A percentile compares a stretch with the other conserved stretches of the same genome.
Conservation (phyloP, 2,329 filamentous ascomycete genomes). For the Penicillium sp. region DNA sequence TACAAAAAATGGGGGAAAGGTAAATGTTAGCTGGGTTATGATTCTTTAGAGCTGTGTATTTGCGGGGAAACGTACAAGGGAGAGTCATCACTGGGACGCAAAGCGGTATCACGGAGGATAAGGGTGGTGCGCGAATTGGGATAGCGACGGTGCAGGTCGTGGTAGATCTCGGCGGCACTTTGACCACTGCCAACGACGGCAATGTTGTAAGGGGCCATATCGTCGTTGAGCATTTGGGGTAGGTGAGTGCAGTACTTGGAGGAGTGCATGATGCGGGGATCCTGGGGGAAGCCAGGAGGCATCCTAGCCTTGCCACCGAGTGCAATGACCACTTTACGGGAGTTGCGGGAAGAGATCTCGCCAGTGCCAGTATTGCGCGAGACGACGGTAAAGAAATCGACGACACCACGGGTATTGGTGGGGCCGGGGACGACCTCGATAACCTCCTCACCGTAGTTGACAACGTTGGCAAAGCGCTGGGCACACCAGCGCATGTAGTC, state of each 20-base stretch:
- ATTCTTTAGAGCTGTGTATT: background rate
- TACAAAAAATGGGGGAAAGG: conserved; percentile 34
- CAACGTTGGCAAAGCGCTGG: conserved; percentile 68
- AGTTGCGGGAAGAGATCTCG: conserved; percentile 37
- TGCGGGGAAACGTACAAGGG: conserved; percentile 67
- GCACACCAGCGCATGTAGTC: conserved; percentile 96
- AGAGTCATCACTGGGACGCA: conserved; percentile 90
- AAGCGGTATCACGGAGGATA: conserved; percentile 76
- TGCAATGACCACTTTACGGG: conserved; percentile 60
- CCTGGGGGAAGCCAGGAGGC: conserved; percentile 65
- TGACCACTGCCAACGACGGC: conserved; percentile 88
- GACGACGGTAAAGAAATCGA: conserved; percentile 66
- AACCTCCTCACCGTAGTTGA: conserved; percentile 77
- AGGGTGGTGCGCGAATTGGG: conserved; percentile 75
- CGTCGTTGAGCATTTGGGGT: conserved; percentile 40
- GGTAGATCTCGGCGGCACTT: conserved; percentile 92
- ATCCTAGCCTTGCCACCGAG: conserved; percentile 68
- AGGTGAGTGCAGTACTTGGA: conserved; percentile 68
- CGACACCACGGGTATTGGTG: conserved; percentile 45
- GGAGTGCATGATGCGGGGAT: conserved; percentile 77
- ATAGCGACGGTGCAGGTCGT: conserved; percentile 78
- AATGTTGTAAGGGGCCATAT: conserved; percentile 59
- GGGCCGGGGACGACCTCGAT: conserved; percentile 64
- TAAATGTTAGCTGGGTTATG: conserved; percentile 7
- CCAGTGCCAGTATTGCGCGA: conserved; percentile 59